Evolutionary conservation across 2,329 filamentous ascomycete genomes (phyloP).

Genomic region (Phaeophleospora eucalypticola): DNA sequence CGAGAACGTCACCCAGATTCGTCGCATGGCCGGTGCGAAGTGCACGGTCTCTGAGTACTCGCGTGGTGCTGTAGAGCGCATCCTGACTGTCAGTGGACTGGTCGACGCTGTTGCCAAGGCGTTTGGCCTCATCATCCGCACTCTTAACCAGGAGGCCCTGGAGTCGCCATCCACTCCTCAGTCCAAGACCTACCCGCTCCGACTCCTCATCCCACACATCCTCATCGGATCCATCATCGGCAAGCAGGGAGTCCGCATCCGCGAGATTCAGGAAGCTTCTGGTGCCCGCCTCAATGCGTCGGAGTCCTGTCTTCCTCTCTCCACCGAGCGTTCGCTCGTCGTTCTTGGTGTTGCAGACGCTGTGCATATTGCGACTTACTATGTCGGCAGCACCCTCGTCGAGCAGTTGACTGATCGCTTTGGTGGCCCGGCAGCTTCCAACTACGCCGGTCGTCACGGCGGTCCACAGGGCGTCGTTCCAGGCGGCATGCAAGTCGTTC

Average conservation of each 20-base stretch:
- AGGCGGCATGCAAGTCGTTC: conserved; percentile 98
- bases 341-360: conserved; percentile 97
- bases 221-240: conserved; percentile 98
- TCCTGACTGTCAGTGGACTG: conserved; percentile 92
- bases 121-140: conserved; percentile 96
- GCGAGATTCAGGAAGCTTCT: conserved; percentile 96
- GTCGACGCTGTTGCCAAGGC: conserved; percentile 98
- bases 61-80: conserved; percentile 93
- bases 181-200: conserved; percentile 95
- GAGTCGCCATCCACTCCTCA: conserved; percentile 82
- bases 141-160: conserved; percentile 93
- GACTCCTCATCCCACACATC: conserved; percentile 91
- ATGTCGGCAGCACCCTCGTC: conserved; percentile 94
- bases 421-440: conserved; percentile 91
- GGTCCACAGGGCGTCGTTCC: conserved; percentile 90
- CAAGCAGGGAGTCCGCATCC: conserved; percentile 91
- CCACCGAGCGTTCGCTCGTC: conserved; percentile 94
- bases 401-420: conserved; percentile 97
- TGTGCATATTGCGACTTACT: conserved; percentile 98
- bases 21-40: conserved; percentile 90
- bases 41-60: conserved; percentile 99
- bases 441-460: conserved; percentile 91
- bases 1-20: conserved; percentile 96
- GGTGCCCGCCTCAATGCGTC: conserved; percentile 95
- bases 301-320: conserved; percentile 87